Evolutionary conservation across 2,329 filamentous ascomycete genomes (phyloP).

Genomic region (Huntiella omanensis): DNA sequence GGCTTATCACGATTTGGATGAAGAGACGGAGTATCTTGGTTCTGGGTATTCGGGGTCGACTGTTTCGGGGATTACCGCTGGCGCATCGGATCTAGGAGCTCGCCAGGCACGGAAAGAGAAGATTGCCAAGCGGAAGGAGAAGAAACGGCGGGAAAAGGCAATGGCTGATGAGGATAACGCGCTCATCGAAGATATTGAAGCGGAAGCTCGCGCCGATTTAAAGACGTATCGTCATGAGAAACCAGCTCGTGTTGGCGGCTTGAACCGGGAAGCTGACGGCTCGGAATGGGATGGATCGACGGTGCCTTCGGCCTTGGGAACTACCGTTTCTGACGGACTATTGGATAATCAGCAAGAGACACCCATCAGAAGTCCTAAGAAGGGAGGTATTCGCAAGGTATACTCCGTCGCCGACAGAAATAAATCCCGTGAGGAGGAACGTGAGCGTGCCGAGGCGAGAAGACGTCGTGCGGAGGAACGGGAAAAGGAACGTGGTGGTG

Average conservation of each 20-base stretch:
- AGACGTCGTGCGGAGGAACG: constrained; percentile 35
- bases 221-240: constrained; percentile 73
- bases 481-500: background rate
- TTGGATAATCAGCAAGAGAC: constrained; percentile 38
- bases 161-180: constrained; percentile 37
- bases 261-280: constrained; percentile 69
- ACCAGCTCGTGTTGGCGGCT: constrained; percentile 67
- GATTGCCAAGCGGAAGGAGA: constrained; percentile 26
- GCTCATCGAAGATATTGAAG: constrained; percentile 42
- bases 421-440: constrained; percentile 31
- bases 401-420: constrained; percentile 40
- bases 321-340: constrained; percentile 41
- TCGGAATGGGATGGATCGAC: constrained; percentile 59
- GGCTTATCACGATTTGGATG: constrained; percentile 53
- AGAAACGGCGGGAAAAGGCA: constrained; percentile 19
- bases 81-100: constrained; percentile 34
- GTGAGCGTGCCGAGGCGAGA: constrained; percentile 35
- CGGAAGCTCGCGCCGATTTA: constrained; percentile 47
- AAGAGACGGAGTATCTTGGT: constrained; percentile 27
- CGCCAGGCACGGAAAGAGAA: constrained; percentile 38
- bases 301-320: constrained; percentile 28
- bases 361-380: constrained; percentile 34
- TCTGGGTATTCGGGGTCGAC: constrained; percentile 27
- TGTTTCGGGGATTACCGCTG: constrained; percentile 27
- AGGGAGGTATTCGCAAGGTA: constrained; percentile 40